Percentiles rank a stretch among this genome's conserved stretches.
Conservation (phyloP, 208 protist genomes). For the Trypanosoma melophagium region DNA sequence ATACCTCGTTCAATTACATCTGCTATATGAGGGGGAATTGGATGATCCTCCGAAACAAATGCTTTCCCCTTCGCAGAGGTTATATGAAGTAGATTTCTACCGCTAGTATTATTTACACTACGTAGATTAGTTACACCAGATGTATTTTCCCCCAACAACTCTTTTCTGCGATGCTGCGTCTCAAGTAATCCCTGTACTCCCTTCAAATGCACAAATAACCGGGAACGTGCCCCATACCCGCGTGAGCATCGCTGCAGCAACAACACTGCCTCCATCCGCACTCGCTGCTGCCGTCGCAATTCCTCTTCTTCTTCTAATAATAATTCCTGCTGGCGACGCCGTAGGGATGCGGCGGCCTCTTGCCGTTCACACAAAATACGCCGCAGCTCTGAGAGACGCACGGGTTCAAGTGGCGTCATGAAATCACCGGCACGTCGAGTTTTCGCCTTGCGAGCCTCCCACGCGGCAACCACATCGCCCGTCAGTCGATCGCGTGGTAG, state of each 20-base stretch:
- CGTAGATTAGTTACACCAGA: not conserved
- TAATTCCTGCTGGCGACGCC: conserved; percentile 21
- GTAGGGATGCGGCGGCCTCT: conserved; percentile 26
- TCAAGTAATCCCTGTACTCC: conserved; percentile 15
- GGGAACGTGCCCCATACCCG: conserved; percentile 33
- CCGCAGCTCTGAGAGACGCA: conserved; percentile 51
- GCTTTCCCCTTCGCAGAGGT: not conserved
- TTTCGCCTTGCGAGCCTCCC: conserved; percentile 13
- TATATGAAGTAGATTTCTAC: not conserved
- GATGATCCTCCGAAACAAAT: conserved; percentile 8
- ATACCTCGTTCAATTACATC: conserved; percentile 27
- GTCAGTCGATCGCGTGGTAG: conserved; percentile 1
- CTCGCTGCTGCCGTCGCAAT: conserved; percentile 38
- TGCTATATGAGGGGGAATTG: conserved; percentile 13
- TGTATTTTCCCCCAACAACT: conserved; percentile 7
- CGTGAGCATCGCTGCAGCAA: conserved; percentile 58
- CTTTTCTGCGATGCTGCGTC: conserved; percentile 25
- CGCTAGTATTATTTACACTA: not conserved
- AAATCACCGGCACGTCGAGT: conserved; percentile 33
- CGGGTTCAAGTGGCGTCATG: conserved; percentile 49
- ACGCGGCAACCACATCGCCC: conserved; percentile 21
- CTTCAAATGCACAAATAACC: conserved; percentile 28
- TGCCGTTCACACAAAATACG: conserved; percentile 27
- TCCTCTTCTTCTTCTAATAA: conserved; percentile 31
- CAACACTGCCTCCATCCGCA: conserved; percentile 37